Evolutionary conservation across 2,329 filamentous ascomycete species (phyloP), one percentile per base, ranked within the genome.

Genomic region (Sporothrix mexicana): DNA sequence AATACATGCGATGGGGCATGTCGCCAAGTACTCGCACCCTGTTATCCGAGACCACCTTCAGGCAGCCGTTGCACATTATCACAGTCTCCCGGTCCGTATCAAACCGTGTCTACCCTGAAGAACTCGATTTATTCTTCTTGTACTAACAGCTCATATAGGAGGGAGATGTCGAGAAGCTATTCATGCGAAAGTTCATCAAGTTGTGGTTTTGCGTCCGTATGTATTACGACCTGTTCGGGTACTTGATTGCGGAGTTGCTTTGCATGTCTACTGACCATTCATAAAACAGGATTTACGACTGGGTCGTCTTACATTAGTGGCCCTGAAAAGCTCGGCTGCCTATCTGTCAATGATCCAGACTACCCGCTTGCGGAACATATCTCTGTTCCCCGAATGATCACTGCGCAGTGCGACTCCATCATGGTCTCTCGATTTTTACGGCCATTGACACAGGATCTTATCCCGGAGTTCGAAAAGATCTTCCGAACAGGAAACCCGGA

Each of bases 161-260:
- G 0, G 74, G 76, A 1, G 73, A 77, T 23, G 74, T 76, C 15
- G 80, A 84, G 49, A 78, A 79, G 41, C 71, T 75, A 0, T 80
- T 87, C 3, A 72, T 87, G n/a, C 72, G 74, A 0, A 81, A 81
- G 10, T 79, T 85, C 3, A 83, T 87, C 25, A 77, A 78, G 6
- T 75, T 87, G 0, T 85, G 84, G 83, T 84, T 86, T 75, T 83
- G 83, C 2, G 82, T 82, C 12, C 80, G 86, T 87, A 76, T 77
- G 85, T 80, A 7, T 1, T 30, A 25, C 30, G 30, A 36, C 4
- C 30, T 7, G 30, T 51, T 12, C 23, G 41, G 1, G 36, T 23
- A 47, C 25, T 55, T 53, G 6, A 1, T 53, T 10, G 9, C 20
- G 3, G 6, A 20, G 9, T 8, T n/a, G 4, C n/a, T 20, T 5